These are phyloP conservation scores for Hericium coralloides DNA, from an alignment of 768 basidiomycete species.

Conservation along the genomic window DNA sequence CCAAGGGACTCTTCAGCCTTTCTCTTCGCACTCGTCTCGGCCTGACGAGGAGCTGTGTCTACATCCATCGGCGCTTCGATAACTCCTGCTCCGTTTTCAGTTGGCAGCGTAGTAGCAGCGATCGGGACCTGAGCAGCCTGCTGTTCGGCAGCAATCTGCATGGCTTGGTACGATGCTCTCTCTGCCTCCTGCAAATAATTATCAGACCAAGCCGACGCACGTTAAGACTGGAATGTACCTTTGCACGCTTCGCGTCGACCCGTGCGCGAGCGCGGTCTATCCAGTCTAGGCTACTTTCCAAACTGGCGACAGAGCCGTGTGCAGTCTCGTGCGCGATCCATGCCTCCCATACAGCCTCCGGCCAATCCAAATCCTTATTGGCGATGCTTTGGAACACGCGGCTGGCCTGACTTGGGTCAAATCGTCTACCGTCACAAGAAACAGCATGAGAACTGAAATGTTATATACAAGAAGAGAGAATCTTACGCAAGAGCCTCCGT, in stretches of 20 bases:
- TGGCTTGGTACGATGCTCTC: conserved; percentile 43
- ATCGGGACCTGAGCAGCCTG: conserved; percentile 29
- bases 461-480: not conserved
- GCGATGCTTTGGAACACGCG: conserved; percentile 57
- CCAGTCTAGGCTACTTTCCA: conserved; percentile 54
- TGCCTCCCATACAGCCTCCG: conserved; percentile 88
- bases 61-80: conserved; percentile 32
- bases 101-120: conserved; percentile 12
- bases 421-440: not conserved
- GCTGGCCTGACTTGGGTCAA: conserved; percentile 46
- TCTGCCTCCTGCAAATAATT: conserved; percentile 43
- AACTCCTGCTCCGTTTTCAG: conserved; percentile 2
- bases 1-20: conserved; percentile 44
- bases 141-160: conserved; percentile 34
- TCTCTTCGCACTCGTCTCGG: conserved; percentile 46
- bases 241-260: conserved; percentile 53
- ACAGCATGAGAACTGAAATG: not conserved
- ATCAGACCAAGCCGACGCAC: not conserved
- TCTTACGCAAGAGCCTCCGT: conserved; percentile 12
- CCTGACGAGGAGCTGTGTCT: conserved; percentile 25
- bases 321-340: conserved; percentile 85
- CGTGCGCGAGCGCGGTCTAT: conserved; percentile 57
- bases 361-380: conserved; percentile 82
- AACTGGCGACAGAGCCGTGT: conserved; percentile 61
- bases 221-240: conserved; percentile 33